phyloP scores from a whole-genome alignment of 495 filamentous ascomycete genomes.

The Astrocystis sublimbata region DNA sequence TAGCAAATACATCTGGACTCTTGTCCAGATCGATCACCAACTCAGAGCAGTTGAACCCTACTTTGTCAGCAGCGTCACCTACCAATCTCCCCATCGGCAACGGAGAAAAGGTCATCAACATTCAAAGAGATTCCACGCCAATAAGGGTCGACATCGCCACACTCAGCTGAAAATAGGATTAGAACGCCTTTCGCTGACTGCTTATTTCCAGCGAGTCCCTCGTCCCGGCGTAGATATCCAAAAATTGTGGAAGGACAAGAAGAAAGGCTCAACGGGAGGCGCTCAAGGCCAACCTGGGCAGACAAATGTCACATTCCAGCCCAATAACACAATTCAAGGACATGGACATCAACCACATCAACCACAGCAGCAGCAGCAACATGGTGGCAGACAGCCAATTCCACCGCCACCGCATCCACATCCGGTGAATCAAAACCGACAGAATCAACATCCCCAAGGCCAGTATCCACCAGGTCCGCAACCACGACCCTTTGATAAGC shows the following conservation, averaged over 20 bases:
- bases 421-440: background rate
- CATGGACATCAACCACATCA: slow-evolving; percentile 1
- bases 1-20: slow-evolving; percentile 26
- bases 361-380: background rate
- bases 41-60: slow-evolving; percentile 20
- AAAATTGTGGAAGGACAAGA: slow-evolving; percentile 26
- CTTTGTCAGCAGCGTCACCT: background rate
- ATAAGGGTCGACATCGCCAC: slow-evolving; percentile 13
- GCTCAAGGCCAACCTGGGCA: background rate
- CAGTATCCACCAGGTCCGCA: background rate
- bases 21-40: slow-evolving; percentile 40
- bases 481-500: background rate
- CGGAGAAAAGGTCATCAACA: background rate
- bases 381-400: background rate
- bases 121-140: slow-evolving; percentile 10
- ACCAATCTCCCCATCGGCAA: background rate
- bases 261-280: background rate
- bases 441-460: background rate
- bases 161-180: slow-evolving; percentile 15
- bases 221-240: slow-evolving; percentile 28
- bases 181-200: slow-evolving; percentile 37
- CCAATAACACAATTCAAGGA: background rate
- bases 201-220: slow-evolving; percentile 41
- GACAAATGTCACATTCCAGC: background rate
- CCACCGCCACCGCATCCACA: background rate